Evolutionary conservation across 2,329 filamentous ascomycete species (phyloP), one percentile per base, ranked within the genome.

Genomic region (Cryphonectria naterciae): DNA sequence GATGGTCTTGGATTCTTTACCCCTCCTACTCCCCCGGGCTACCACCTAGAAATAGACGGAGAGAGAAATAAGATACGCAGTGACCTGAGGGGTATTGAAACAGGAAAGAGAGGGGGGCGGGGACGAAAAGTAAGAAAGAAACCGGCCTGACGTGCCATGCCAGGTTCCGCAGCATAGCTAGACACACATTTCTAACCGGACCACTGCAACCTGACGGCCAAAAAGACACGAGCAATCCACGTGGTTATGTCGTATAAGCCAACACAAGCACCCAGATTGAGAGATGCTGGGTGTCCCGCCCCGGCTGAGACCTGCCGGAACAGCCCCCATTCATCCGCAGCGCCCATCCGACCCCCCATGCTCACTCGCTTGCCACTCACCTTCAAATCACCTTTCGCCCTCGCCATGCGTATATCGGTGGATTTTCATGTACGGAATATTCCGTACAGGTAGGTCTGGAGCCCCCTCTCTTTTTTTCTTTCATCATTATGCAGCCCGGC

Each of bases 141-240:
- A 52, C 6, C 10, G 2, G 19, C 10, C 1, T n/a, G 46, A 22
- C 46, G 46, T 17, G 43, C 43, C 17, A 17, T 49, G 19, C 43
- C 5, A 8, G 8, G 37, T 22, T 8, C 43, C 52, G 25, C 52
- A 28, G 52, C 52, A 28, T 11, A 17, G 11, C 37, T 13, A 11
- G 37, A 11, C 52, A 17, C 52, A 17, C 52, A 32, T 13, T 13
- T 22, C 15, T n/a, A 22, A 49, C 43, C 19, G 19, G 7, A 46
- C 43, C 43, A 46, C 43, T 39, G 37, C 43, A 46, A 46, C 43
- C 17, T 19, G 46, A 49, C 22, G 17, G 46, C 19, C 10, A n/a
- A 2, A n/a, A 43, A 46, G 65, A 63, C 69, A 70, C 69, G 66
- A 64, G 66, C 61, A 60, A 61, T 71, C 69, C 69, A 71, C 69